These are phyloP conservation scores for Vigna nakashimae DNA, from an alignment of 306 rosid genomes.

Conservation along the genomic window DNA sequence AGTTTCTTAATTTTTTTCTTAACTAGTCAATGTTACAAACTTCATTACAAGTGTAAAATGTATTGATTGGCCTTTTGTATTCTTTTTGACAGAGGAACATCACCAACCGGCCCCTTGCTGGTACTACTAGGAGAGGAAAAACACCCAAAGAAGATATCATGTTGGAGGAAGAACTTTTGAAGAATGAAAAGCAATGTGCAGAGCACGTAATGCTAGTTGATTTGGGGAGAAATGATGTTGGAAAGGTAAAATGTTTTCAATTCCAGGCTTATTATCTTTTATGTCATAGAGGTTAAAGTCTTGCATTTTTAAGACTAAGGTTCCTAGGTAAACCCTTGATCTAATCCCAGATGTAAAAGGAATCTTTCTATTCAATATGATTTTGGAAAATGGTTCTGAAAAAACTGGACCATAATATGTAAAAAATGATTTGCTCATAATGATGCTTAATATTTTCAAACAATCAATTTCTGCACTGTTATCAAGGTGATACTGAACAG, in stretches of 20 bases:
- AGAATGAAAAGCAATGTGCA: conserved; percentile 88
- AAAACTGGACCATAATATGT: background rate
- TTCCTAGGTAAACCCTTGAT: background rate
- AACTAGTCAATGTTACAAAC: background rate
- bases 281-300: conserved; percentile 11
- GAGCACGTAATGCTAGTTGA: conserved; percentile 97
- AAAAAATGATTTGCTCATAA: background rate
- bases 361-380: conserved; percentile 3
- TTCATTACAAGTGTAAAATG: conserved; percentile 30
- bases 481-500: background rate
- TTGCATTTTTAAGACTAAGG: conserved; percentile 1
- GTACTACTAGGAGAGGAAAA: conserved; percentile 93
- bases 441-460: background rate
- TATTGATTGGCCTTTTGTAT: conserved; percentile 36
- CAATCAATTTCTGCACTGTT: background rate
- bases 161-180: conserved; percentile 85
- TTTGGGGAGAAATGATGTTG: conserved; percentile 96
- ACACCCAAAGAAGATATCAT: conserved; percentile 79
- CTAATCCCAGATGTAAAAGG: conserved; percentile 5
- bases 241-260: conserved; percentile 69
- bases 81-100: conserved; percentile 64
- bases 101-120: conserved; percentile 96
- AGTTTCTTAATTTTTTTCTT: conserved; percentile 21
- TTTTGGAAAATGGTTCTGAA: conserved; percentile 3
- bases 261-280: conserved; percentile 33